Evolutionary conservation across 805 yeast genomes (phyloP).

Genomic region (Candida xiaguanensis): DNA sequence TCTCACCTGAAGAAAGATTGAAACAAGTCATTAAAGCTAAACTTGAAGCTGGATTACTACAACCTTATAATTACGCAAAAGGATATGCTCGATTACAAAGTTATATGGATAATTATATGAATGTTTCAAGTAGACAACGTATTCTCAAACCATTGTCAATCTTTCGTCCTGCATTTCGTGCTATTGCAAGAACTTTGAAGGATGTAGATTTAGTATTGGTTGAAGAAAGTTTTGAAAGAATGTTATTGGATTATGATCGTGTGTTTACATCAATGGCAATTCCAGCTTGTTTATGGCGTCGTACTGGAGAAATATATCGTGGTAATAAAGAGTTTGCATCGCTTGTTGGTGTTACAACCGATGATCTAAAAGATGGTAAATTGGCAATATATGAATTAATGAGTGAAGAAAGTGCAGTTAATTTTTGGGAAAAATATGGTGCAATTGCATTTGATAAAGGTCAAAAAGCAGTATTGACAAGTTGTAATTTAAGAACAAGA

Average conservation of each 20-base stretch:
- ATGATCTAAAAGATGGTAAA: slow-evolving; percentile 88
- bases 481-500: slow-evolving; percentile 80
- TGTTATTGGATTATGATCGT: slow-evolving; percentile 88
- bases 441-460: slow-evolving; percentile 94
- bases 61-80: slow-evolving; percentile 90
- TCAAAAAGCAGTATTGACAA: slow-evolving; percentile 90
- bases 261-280: slow-evolving; percentile 97
- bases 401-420: slow-evolving; percentile 95
- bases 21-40: slow-evolving; percentile 94
- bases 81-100: slow-evolving; percentile 88
- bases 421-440: slow-evolving; percentile 96
- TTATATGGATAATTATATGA: slow-evolving; percentile 93
- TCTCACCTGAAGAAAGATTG: slow-evolving; percentile 88
- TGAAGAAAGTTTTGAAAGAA: slow-evolving; percentile 90
- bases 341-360: slow-evolving; percentile 82
- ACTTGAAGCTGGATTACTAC: slow-evolving; percentile 85
- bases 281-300: slow-evolving; percentile 95
- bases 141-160: slow-evolving; percentile 80
- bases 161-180: slow-evolving; percentile 89
- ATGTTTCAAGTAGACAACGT: slow-evolving; percentile 73
- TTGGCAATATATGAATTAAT: slow-evolving; percentile 88
- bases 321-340: slow-evolving; percentile 97
- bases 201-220: slow-evolving; percentile 90
- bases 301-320: slow-evolving; percentile 93
- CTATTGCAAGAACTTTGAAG: slow-evolving; percentile 83